Percentiles rank a stretch among this genome's conserved stretches.
Conservation (phyloP, 257 asterid species). For the Lycium ferocissimum region DNA sequence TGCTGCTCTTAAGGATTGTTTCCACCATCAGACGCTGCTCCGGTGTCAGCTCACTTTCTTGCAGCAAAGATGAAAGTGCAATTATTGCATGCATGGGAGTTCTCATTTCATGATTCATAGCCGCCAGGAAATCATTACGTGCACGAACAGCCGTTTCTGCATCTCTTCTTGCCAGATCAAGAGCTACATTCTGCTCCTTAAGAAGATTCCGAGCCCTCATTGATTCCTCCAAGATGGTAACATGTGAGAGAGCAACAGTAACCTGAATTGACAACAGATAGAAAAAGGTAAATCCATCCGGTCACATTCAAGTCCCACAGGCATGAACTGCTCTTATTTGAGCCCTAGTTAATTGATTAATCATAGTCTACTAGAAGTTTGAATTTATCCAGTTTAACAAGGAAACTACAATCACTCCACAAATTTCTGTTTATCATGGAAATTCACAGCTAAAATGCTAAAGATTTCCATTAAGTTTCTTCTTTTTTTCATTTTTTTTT, state of each 20-base stretch:
- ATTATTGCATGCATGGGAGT: slow-evolving; percentile 98
- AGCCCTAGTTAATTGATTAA: slow-evolving; percentile 10
- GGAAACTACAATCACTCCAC: slow-evolving; percentile 18
- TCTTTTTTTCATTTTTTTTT: neutral
- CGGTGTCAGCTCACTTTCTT: slow-evolving; percentile 85
- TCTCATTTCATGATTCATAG: slow-evolving; percentile 99
- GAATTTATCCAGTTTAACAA: neutral
- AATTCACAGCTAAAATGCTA: neutral
- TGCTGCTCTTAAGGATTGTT: slow-evolving; percentile 94
- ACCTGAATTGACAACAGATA: slow-evolving; percentile 60
- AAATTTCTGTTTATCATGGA: slow-evolving; percentile 6
- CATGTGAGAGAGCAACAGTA: slow-evolving; percentile 99
- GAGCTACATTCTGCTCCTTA: slow-evolving; percentile 90
- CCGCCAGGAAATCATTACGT: slow-evolving; percentile 95
- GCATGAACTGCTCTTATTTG: neutral
- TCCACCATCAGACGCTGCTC: slow-evolving; percentile 99
- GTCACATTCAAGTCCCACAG: slow-evolving; percentile 9
- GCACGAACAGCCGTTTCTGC: slow-evolving; percentile 99
- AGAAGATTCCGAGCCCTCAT: slow-evolving; percentile 97
- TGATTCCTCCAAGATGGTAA: slow-evolving; percentile 95
- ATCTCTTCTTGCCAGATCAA: slow-evolving; percentile 91
- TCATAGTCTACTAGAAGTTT: neutral
- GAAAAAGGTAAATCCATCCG: neutral
- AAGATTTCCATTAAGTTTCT: neutral
- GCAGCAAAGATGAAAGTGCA: slow-evolving; percentile 88